A percentile compares a stretch with the other conserved stretches of the same genome.
phyloP scores from a whole-genome alignment of 768 basidiomycete genomes.

The Lentinula detonsa region DNA sequence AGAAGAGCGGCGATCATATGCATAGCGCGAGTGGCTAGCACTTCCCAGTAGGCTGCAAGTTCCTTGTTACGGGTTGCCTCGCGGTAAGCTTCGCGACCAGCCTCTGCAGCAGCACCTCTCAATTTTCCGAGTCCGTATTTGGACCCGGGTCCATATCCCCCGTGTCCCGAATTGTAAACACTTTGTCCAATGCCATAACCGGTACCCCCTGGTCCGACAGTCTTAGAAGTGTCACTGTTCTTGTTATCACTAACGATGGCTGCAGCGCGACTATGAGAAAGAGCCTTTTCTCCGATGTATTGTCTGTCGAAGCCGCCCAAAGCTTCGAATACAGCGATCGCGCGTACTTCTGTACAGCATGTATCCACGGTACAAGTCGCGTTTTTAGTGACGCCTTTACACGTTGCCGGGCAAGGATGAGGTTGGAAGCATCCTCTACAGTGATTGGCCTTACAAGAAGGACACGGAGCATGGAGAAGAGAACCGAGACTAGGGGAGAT shows the following conservation, averaged over 20 bases:
- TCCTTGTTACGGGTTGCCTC: conserved; percentile 7
- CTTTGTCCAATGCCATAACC: conserved; percentile 30
- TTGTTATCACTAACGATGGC: conserved; percentile 22
- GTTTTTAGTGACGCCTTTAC: conserved; percentile 32
- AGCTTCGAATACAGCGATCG: conserved; percentile 45
- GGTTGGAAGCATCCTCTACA: conserved; percentile 45
- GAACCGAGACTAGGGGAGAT: conserved; percentile 22
- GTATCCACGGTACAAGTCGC: conserved; percentile 25
- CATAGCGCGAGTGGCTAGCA: conserved; percentile 30
- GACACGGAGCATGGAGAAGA: conserved; percentile 39
- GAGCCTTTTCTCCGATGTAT: conserved; percentile 33
- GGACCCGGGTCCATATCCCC: neutral
- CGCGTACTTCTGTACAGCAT: conserved; percentile 43
- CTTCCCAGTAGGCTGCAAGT: conserved; percentile 30
- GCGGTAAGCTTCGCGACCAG: neutral
- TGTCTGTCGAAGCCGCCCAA: conserved; percentile 44
- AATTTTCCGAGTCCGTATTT: neutral
- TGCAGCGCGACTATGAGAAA: conserved; percentile 30
- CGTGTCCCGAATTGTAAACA: neutral
- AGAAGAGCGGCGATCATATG: conserved; percentile 33
- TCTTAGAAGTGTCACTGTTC: conserved; percentile 10
- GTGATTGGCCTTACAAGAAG: conserved; percentile 35
- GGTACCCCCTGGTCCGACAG: conserved; percentile 48
- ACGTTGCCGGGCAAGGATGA: conserved; percentile 29
- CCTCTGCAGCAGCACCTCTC: neutral